Conservation (phyloP, 148 eudicot genomes). For the Drosera capensis region DNA sequence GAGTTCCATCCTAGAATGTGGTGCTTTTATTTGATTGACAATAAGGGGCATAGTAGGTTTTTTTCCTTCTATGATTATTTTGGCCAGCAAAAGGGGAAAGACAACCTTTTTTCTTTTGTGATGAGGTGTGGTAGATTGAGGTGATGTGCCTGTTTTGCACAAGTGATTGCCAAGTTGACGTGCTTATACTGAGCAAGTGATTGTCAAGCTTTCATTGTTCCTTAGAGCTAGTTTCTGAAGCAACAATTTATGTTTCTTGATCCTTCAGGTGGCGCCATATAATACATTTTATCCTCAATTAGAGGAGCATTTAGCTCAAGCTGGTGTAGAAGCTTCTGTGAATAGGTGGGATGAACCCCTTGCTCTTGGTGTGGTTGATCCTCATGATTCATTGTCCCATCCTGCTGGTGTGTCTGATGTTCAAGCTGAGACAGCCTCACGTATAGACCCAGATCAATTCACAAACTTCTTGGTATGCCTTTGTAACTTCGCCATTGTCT, state of each 20-base stretch:
- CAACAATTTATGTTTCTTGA: not conserved
- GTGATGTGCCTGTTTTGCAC: no score
- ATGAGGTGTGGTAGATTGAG: no score
- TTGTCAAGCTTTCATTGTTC: no score
- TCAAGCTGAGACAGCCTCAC: slow-evolving; percentile 86
- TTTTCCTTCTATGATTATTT: no score
- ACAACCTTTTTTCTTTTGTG: no score
- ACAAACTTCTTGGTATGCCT: slow-evolving; percentile 77
- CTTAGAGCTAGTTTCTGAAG: no score
- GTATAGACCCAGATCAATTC: slow-evolving; percentile 72
- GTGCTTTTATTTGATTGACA: no score
- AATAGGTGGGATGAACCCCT: slow-evolving; percentile 88
- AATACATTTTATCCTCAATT: slow-evolving; percentile 80
- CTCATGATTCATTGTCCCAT: slow-evolving; percentile 90
- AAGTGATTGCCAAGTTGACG: no score
- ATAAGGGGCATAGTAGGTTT: no score
- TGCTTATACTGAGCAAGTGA: no score
- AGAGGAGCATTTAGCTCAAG: slow-evolving; percentile 87
- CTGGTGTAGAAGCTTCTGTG: slow-evolving; percentile 59
- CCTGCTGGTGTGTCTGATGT: slow-evolving; percentile 89
- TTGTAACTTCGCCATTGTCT: not conserved
- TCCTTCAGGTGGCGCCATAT: slow-evolving; percentile 75
- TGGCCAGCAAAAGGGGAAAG: no score
- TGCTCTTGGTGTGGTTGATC: slow-evolving; percentile 80
- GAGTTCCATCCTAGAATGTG: no score